Evolutionary conservation across 768 basidiomycete species (phyloP).

Genomic region (Leccinellum albellum): DNA sequence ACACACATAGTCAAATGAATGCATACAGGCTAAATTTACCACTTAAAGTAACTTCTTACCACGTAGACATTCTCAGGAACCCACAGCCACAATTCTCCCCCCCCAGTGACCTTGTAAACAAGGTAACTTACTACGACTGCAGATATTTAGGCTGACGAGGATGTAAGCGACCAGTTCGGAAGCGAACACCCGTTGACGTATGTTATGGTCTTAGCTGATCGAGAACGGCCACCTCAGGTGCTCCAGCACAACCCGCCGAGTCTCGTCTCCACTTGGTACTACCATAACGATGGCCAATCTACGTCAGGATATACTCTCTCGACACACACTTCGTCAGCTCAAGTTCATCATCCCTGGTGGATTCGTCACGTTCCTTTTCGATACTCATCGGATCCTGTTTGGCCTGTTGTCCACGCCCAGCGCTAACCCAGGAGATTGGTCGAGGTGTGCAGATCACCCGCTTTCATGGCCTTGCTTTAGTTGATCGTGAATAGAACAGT

Average conservation of each 20-base stretch:
- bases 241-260: not conserved
- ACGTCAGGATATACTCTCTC: constrained; percentile 26
- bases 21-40: too few relatives aligned
- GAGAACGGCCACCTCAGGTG: not conserved
- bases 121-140: too few relatives aligned
- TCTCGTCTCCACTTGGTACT: not conserved
- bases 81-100: too few relatives aligned
- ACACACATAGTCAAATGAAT: too few relatives aligned
- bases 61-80: too few relatives aligned
- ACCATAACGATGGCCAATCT: constrained; percentile 17
- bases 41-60: too few relatives aligned
- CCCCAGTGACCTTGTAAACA: too few relatives aligned
- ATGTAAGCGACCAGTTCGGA: not conserved
- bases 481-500: constrained; percentile 39
- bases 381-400: constrained; percentile 51
- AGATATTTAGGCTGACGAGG: not conserved
- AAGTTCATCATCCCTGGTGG: constrained; percentile 76
- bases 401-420: constrained; percentile 31
- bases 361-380: constrained; percentile 56
- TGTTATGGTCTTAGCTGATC: constrained; percentile 11
- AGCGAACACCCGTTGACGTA: constrained; percentile 5
- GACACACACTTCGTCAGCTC: constrained; percentile 63
- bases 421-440: constrained; percentile 44
- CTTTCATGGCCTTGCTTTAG: not conserved
- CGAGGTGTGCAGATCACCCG: constrained; percentile 36